These are phyloP conservation scores for Sclerotinia subarctica DNA, from an alignment of 2,329 filamentous ascomycete genomes.

Conservation along the genomic window DNA sequence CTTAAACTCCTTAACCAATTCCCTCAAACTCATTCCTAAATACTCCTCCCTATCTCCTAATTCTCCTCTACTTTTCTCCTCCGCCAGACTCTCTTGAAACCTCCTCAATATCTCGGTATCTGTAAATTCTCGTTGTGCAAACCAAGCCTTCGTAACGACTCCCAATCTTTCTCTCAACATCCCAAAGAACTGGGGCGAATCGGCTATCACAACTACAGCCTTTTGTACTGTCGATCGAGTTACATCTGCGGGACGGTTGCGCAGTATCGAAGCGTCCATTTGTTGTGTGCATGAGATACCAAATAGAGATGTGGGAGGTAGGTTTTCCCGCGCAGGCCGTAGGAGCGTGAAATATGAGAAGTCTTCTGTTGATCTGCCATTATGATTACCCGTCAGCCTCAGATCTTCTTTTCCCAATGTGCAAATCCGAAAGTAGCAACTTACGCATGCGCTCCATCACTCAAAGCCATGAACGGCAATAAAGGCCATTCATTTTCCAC, in stretches of 20 bases:
- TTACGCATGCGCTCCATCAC: constrained; percentile 91
- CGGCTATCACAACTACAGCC: constrained; percentile 91
- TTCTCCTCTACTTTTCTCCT: constrained; percentile 61
- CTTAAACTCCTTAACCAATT: constrained; percentile 91
- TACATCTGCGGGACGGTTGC: constrained; percentile 79
- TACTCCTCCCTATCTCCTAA: constrained; percentile 79
- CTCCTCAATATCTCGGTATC: constrained; percentile 85
- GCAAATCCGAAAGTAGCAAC: constrained; percentile 34
- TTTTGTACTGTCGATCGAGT: constrained; percentile 98
- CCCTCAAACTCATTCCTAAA: constrained; percentile 81
- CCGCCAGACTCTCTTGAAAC: constrained; percentile 84
- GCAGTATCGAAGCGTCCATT: constrained; percentile 73
- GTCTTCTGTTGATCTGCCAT: constrained; percentile 75
- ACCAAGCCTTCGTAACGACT: constrained; percentile 93
- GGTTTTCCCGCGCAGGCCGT: constrained; percentile 52
- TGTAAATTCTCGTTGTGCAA: constrained; percentile 87
- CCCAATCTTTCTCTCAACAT: constrained; percentile 85
- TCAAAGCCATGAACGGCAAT: constrained; percentile 94
- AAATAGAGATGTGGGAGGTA: constrained; percentile 78
- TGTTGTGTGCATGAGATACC: constrained; percentile 95
- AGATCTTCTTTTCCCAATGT: background rate
- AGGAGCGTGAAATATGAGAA: constrained; percentile 98
- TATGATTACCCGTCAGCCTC: constrained; percentile 14
- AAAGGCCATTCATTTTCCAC: constrained; percentile 84
- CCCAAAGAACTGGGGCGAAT: constrained; percentile 85